These are phyloP conservation scores for Salix arbutifolia DNA, from an alignment of 345 rosid genomes.

Conservation along the genomic window DNA sequence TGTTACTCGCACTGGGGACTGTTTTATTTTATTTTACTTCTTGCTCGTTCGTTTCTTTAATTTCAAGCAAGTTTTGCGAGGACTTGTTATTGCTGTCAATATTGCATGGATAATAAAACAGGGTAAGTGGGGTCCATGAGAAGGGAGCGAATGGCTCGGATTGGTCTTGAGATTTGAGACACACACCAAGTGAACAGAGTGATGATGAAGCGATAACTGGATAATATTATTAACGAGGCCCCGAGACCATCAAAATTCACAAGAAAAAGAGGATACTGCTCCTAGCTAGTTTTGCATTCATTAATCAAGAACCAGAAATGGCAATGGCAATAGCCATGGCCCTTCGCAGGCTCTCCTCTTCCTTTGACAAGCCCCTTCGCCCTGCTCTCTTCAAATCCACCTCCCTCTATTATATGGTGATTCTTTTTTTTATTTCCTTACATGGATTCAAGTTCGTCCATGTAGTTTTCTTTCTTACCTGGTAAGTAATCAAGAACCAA, in stretches of 20 bases:
- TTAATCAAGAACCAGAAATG: conserved; percentile 28
- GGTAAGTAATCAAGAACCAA: not conserved
- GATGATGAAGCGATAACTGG: not conserved
- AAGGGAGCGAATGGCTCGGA: not conserved
- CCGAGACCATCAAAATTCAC: not conserved
- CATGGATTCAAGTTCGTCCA: too few species aligned
- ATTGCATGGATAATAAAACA: too few species aligned
- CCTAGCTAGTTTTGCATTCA: conserved; percentile 14
- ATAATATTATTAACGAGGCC: too few species aligned
- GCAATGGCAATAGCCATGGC: conserved; percentile 82
- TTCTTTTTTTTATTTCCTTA: not conserved
- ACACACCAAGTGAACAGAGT: not conserved
- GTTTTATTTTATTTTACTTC: too few species aligned
- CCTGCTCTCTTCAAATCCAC: conserved; percentile 59
- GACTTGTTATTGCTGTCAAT: too few species aligned
- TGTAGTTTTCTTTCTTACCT: not conserved
- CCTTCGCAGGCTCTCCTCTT: conserved; percentile 87
- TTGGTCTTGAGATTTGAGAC: not conserved
- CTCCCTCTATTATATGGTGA: conserved; percentile 62
- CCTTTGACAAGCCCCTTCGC: conserved; percentile 68
- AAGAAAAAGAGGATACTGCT: not conserved
- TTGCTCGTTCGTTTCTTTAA: too few species aligned
- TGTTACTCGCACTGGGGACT: too few species aligned
- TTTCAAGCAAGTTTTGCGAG: not conserved
- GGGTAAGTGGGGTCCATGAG: not conserved